phyloP scores from a whole-genome alignment of 805 yeast genomes.

The Ogataea allantospora region DNA sequence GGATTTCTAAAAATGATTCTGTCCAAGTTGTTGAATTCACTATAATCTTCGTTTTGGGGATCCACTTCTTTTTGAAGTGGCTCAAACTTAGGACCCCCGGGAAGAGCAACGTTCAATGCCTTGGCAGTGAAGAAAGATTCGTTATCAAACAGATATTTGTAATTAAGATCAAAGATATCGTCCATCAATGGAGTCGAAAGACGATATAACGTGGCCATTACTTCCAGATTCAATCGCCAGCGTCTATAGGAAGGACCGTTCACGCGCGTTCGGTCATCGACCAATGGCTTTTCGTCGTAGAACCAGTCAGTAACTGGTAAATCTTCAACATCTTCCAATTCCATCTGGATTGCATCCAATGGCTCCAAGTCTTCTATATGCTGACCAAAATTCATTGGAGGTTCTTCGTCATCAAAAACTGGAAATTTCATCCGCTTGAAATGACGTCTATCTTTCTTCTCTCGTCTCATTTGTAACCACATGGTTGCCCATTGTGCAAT shows the following conservation, averaged over 20 bases:
- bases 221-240: conserved; percentile 64
- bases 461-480: conserved; percentile 93
- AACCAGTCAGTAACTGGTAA: conserved; percentile 68
- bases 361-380: conserved; percentile 72
- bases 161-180: conserved; percentile 57
- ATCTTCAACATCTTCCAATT: conserved; percentile 65
- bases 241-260: conserved; percentile 76
- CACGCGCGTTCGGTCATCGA: conserved; percentile 51
- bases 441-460: conserved; percentile 84
- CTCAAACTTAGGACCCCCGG: conserved; percentile 96
- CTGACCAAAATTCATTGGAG: conserved; percentile 81
- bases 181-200: conserved; percentile 70
- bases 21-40: conserved; percentile 88
- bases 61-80: conserved; percentile 69
- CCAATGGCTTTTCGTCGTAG: conserved; percentile 72
- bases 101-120: conserved; percentile 80
- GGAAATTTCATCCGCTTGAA: conserved; percentile 93
- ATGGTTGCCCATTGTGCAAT: conserved; percentile 93
- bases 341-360: conserved; percentile 65
- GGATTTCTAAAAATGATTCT: conserved; percentile 79
- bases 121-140: conserved; percentile 87
- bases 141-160: conserved; percentile 70
- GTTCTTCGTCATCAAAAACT: conserved; percentile 96
- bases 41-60: conserved; percentile 69
- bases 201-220: conserved; percentile 64